Percentiles rank a stretch among this genome's conserved stretches.
phyloP scores from a whole-genome alignment of 352 stramenopile genomes.

The Phytophthora boehmeriae region DNA sequence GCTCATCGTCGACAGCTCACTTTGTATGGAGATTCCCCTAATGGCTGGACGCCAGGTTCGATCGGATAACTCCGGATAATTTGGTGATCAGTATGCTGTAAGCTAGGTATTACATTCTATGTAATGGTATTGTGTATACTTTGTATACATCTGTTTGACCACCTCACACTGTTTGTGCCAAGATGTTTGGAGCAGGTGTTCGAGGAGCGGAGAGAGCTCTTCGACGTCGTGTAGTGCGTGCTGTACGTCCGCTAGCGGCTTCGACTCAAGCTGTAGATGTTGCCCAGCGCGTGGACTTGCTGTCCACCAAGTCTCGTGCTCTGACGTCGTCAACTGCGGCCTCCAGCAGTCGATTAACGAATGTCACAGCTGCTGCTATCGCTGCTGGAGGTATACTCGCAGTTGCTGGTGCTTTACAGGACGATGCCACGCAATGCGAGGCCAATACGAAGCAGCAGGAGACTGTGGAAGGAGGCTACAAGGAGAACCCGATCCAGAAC shows the following conservation, averaged over 20 bases:
- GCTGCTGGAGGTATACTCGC: slow-evolving; percentile 15
- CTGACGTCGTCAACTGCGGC: not conserved
- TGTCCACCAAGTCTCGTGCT: slow-evolving; percentile 5
- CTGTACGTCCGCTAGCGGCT: not conserved
- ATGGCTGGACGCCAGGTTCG: not conserved
- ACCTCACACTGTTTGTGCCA: not conserved
- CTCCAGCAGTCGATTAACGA: slow-evolving; percentile 5
- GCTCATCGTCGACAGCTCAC: slow-evolving; percentile 34
- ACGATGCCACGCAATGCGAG: slow-evolving; percentile 24
- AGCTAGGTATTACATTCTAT: no score
- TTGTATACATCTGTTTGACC: not conserved
- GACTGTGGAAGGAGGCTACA: slow-evolving; percentile 37
- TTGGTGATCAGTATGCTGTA: no score
- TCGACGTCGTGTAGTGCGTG: slow-evolving; percentile 16
- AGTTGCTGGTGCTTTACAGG: slow-evolving; percentile 11
- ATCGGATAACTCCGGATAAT: slow-evolving; percentile 2
- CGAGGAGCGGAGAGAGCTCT: slow-evolving; percentile 10
- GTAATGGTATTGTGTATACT: not conserved
- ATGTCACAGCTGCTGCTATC: slow-evolving; percentile 3
- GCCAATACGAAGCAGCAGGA: slow-evolving; percentile 23
- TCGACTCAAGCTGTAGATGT: not conserved
- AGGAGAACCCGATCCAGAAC: slow-evolving; percentile 74
- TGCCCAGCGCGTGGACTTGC: not conserved
- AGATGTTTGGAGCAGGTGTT: not conserved
- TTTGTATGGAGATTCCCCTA: not conserved